phyloP scores from a whole-genome alignment of 768 basidiomycete genomes.

The Kwoniella europaea region DNA sequence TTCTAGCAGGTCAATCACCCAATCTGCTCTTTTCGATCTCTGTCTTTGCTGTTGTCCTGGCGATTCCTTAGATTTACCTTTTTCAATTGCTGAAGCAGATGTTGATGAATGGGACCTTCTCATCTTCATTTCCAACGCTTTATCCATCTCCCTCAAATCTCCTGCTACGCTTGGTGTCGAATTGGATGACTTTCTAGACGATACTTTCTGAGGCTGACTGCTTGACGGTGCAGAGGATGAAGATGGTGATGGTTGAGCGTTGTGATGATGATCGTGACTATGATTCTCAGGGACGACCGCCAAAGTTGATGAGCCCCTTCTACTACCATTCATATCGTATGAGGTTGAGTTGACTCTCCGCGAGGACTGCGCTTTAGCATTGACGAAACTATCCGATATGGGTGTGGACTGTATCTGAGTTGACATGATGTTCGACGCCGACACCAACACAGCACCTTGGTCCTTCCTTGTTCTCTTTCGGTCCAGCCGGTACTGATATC shows the following conservation, averaged over 20 bases:
- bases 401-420: neutral
- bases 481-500: neutral
- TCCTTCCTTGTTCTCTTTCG: neutral
- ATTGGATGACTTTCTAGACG: neutral
- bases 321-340: conserved; percentile 8
- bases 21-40: conserved; percentile 23
- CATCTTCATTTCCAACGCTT: conserved; percentile 10
- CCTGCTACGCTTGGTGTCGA: neutral
- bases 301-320: conserved; percentile 12
- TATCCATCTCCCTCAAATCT: conserved; percentile 14
- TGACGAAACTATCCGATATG: conserved; percentile 7
- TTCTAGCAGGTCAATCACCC: conserved; percentile 36
- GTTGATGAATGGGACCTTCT: neutral
- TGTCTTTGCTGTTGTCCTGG: conserved; percentile 1
- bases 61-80: conserved; percentile 19
- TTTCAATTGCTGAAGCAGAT: conserved; percentile 7
- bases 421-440: neutral
- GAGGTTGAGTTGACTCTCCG: neutral
- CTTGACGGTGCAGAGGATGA: conserved; percentile 8
- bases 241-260: neutral
- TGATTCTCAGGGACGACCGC: conserved; percentile 24
- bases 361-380: conserved; percentile 18
- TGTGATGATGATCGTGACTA: conserved; percentile 5
- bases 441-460: neutral
- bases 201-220: neutral